Base-by-base conservation (phyloP, 1,284 basidiomycete genomes). In the Trametes sp. region DNA sequence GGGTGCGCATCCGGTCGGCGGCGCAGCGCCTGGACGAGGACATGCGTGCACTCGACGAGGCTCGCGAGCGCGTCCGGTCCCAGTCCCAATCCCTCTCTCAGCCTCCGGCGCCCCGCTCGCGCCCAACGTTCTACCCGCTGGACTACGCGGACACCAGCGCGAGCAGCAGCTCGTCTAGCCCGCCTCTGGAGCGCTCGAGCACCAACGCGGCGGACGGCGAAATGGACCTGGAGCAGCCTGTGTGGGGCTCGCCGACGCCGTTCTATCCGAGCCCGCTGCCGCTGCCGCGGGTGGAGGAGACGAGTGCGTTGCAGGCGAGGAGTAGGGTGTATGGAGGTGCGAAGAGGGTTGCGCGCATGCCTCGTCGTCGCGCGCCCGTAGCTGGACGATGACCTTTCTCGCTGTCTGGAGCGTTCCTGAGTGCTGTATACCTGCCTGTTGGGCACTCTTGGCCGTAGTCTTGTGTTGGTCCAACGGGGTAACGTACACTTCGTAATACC, bases 231-330 rank as follows among this genome's bases (percentile, higher is more conserved):
- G 61, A 62, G 57, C 66, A 51, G 63, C 59, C 52, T 53, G 62
- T 60, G 56, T 70, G 70, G 63, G 70, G 70, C 41, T 72, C 70
- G 51, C 59, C 69, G 31, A 61, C 46, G 46, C 69, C 69, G 26
- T 72, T 72, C 65, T 44, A 41, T 35, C 70, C 70, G 21, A 72
- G 70, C 49, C 55, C 61, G 52, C 63, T 72, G 45, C 69, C 70
- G 55, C 65, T 72, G 31, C 70, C 69, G 59, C 50, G 49, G 16
- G 65, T 69, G 54, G 62, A 65, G 45, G 54, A 59, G 23, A 36
- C 59, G n/a, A 52, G 42, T 38, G 46, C 46, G 16, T 41, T 66
- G 61, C 50, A 65, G 42, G 64, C 41, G 54, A 45, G 64, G 53
- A 64, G 62, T 16, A 50, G 54, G 3, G 62, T 46, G 42, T 68